Evolutionary conservation across 306 rosid genomes (phyloP), one percentile per base, ranked within the genome.

Genomic region (Gastrolobium bilobum): DNA sequence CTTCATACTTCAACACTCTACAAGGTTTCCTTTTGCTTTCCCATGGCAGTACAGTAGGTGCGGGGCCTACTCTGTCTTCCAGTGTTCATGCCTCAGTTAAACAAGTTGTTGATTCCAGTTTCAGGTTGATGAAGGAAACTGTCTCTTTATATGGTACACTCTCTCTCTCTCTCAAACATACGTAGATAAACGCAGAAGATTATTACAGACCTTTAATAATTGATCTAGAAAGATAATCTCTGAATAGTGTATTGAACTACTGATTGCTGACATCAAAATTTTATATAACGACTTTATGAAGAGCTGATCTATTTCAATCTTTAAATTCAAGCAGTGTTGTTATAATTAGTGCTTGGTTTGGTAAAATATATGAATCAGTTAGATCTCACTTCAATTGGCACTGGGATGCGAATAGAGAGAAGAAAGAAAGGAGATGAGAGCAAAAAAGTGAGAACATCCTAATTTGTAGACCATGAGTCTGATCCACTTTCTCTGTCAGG

Each of bases 21-120:
- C 96, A 87, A 79, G 97, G 96, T 64, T 93, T 96, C 84, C 94
- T 96, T 58, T 88, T 96, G 84, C 82, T 91, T 81, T 87, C 97
- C 26, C 91, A 87, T 84, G 97, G 94, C 71, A 88, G 92, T 77
- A 75, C 73, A 7, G 91, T 87, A 1, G 90, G 86, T 68, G 98
- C 97, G 2, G 99, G 98, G 44, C 92, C 90, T 59, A 96, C 98
- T 4, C 79, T 96, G 76, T 88, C 88, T 63, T 87, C 93, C 44
- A 50, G 79, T 35, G 80, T 93, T 77, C 90, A 79, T 57, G 82
- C 86, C 35, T 85, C 99, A 9, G 85, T 88, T 50, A 93, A 91
- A 69, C 92, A 85, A 73, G 90, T 95, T 63, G 90, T 91, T 66
- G 98, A 93, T 79, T 82, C 85, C 87, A 91, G 97, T 78, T 91